Percentiles rank a stretch among this genome's conserved stretches.
phyloP scores from a whole-genome alignment of 441 rosid genomes.

The Euphorbia celastroides region DNA sequence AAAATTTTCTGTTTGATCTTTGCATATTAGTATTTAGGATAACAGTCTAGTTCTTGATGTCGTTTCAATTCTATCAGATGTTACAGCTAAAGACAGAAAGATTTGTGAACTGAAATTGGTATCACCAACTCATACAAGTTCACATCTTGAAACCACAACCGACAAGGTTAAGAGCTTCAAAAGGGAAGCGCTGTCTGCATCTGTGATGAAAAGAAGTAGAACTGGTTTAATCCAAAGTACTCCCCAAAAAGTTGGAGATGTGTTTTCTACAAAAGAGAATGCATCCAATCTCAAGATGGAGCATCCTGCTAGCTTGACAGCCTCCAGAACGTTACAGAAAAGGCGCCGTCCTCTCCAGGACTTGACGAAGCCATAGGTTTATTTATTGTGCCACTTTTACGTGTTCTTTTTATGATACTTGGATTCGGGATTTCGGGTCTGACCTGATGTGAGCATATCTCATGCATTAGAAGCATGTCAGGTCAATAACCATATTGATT shows the following conservation, averaged over 20 bases:
- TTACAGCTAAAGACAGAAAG: constrained; percentile 14
- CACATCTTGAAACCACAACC: constrained; percentile 1
- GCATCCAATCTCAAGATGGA: constrained; percentile 13
- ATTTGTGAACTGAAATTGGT: constrained; percentile 9
- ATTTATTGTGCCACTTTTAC: not conserved
- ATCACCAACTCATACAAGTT: constrained; percentile 2
- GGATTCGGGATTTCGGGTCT: not conserved
- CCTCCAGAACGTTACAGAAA: constrained; percentile 18
- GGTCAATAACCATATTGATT: not conserved
- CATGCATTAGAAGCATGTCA: not conserved
- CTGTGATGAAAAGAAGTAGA: constrained; percentile 9
- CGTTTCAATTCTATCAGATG: constrained; percentile 13
- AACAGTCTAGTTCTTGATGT: not conserved
- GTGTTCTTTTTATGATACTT: not conserved
- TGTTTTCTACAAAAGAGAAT: constrained; percentile 31
- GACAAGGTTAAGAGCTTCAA: constrained; percentile 3
- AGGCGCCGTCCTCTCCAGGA: constrained; percentile 23
- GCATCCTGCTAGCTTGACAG: constrained; percentile 17
- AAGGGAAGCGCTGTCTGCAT: constrained; percentile 15
- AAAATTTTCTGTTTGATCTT: not conserved
- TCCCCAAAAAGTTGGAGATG: constrained; percentile 15
- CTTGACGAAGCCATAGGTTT: not conserved
- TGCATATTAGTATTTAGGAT: not conserved
- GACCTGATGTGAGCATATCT: not conserved
- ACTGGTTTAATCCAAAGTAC: constrained; percentile 13